A percentile compares a stretch with the other conserved stretches of the same genome.
Conservation (phyloP, 2,329 filamentous ascomycete genomes). For the Teratosphaeria epicoccoides region DNA sequence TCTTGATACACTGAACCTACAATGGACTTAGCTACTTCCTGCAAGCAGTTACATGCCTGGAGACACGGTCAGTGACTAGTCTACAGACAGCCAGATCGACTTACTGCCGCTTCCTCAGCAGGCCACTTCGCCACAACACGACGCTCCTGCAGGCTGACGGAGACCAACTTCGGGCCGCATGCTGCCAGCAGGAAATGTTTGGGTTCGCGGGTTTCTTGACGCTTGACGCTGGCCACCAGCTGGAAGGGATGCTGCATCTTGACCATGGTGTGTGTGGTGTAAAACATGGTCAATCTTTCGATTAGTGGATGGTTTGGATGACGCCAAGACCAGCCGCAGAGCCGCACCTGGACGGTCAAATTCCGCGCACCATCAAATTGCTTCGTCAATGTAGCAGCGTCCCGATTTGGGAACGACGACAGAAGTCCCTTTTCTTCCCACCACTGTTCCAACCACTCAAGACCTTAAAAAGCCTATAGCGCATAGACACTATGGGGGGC, state of each 20-base stretch:
- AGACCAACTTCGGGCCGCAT: constrained; percentile 60
- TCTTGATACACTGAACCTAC: constrained; percentile 1
- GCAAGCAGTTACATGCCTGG: constrained; percentile 1
- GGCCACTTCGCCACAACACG: constrained; percentile 53
- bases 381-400: not conserved
- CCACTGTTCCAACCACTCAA: not conserved
- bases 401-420: not conserved
- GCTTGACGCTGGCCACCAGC: not conserved
- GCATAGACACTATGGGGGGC: constrained; percentile 36
- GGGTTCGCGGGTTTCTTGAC: not conserved
- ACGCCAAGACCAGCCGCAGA: not conserved
- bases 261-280: not conserved
- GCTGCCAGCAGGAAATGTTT: constrained; percentile 52
- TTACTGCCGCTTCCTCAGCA: constrained; percentile 18
- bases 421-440: not conserved
- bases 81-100: constrained; percentile 1
- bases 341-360: not conserved
- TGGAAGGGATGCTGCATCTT: constrained; percentile 4
- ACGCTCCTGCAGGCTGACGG: constrained; percentile 51
- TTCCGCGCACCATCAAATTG: not conserved
- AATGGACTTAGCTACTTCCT: not conserved
- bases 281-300: too few species aligned
- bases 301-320: too few species aligned
- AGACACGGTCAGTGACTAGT: not conserved
- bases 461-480: constrained; percentile 27